Percentiles rank a stretch among this genome's conserved stretches.
Evolutionary conservation across 2,329 filamentous ascomycete species (phyloP).

Genomic region (Hypoxylon sp.): DNA sequence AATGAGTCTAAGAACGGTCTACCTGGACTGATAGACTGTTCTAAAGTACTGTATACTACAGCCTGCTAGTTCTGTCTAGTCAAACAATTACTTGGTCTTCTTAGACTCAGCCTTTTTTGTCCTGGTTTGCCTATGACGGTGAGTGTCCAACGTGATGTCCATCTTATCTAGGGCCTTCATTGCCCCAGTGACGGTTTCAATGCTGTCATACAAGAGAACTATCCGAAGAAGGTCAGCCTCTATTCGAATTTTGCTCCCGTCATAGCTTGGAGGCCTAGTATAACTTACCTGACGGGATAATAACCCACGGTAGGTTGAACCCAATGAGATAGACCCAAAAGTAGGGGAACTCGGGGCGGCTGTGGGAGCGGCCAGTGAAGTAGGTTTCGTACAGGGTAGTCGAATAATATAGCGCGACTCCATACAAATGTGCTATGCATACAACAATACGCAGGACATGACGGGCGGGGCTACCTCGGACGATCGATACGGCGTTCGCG

Average conservation of each 20-base stretch:
- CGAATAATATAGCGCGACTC: constrained; percentile 73
- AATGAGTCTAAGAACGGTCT: background rate
- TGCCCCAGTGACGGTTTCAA: constrained; percentile 47
- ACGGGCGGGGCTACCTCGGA: constrained; percentile 60
- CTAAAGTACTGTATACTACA: constrained; percentile 1
- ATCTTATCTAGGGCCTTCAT: constrained; percentile 50
- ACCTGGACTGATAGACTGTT: background rate
- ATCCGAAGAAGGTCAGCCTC: constrained; percentile 17
- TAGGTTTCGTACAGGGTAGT: constrained; percentile 68
- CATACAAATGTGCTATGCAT: constrained; percentile 71
- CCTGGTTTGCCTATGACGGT: constrained; percentile 32
- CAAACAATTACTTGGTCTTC: constrained; percentile 45
- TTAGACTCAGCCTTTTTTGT: constrained; percentile 39
- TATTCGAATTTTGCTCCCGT: background rate
- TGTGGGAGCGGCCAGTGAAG: constrained; percentile 64
- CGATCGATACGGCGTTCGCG: constrained; percentile 63
- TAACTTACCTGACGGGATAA: constrained; percentile 69
- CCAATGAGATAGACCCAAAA: constrained; percentile 75
- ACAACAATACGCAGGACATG: constrained; percentile 67
- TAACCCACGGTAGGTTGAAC: constrained; percentile 73
- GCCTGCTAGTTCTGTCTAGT: background rate
- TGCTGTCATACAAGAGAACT: constrained; percentile 52
- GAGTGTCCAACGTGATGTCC: constrained; percentile 41
- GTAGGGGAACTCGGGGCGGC: constrained; percentile 72
- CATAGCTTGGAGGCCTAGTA: background rate